phyloP scores from a whole-genome alignment of 1,284 basidiomycete species.

The Boletus smithii region DNA sequence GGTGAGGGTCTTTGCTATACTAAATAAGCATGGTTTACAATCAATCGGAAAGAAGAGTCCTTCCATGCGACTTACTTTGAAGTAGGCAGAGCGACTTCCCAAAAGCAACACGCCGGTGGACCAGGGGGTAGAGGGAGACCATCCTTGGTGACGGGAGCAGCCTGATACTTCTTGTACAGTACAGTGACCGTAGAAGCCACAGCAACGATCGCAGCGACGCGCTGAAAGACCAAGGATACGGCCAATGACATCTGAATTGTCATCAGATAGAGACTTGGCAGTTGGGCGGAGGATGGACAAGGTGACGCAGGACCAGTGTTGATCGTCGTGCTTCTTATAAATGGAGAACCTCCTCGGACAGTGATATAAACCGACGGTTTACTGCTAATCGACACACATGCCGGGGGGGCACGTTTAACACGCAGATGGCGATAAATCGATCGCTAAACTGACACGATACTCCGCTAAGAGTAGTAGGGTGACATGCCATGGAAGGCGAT shows the following conservation, averaged over 20 bases:
- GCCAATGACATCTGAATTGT: not conserved
- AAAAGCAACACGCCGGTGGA: slow-evolving; percentile 16
- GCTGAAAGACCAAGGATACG: not conserved
- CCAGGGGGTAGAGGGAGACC: slow-evolving; percentile 21
- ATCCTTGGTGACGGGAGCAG: not conserved
- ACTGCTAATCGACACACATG: not conserved
- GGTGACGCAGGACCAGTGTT: not conserved
- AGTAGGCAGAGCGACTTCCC: slow-evolving; percentile 16
- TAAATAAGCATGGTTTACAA: not conserved
- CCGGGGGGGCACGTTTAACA: not conserved
- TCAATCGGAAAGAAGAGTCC: not conserved
- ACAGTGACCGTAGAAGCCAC: not conserved
- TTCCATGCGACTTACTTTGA: slow-evolving; percentile 9
- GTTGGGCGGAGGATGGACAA: not conserved
- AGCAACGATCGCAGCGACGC: not conserved
- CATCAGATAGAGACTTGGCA: not conserved
- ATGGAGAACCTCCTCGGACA: not conserved
- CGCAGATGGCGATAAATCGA: not conserved
- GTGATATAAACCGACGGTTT: not conserved
- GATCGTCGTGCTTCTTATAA: slow-evolving; percentile 1
- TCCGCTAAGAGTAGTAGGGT: not conserved
- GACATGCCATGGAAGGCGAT: not conserved
- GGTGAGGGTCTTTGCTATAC: slow-evolving; percentile 3
- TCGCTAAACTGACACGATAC: not conserved
- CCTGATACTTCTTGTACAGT: not conserved